Conservation (phyloP, 2,329 filamentous ascomycete genomes). For the Monosporascus ibericus region DNA sequence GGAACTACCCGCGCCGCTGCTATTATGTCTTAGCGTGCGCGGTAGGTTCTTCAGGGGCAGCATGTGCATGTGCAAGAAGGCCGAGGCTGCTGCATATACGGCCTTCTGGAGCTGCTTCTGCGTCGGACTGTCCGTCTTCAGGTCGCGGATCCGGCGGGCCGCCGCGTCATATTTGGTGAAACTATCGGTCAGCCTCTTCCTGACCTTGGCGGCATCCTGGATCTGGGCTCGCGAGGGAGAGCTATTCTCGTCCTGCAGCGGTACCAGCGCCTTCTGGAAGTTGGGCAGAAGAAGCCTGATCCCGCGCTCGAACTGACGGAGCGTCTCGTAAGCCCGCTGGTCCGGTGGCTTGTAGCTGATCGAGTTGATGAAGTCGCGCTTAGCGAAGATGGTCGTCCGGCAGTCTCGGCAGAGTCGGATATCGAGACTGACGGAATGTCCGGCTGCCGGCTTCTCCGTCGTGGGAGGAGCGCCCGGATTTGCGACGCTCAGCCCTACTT, state of each 20-base stretch:
- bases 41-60: slow-evolving; percentile 74
- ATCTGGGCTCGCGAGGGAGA: slow-evolving; percentile 60
- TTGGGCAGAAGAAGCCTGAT: slow-evolving; percentile 75
- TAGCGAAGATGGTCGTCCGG: slow-evolving; percentile 54
- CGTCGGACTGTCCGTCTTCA: slow-evolving; percentile 65
- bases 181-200: slow-evolving; percentile 82
- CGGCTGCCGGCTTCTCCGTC: slow-evolving; percentile 35
- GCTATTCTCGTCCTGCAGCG: slow-evolving; percentile 54
- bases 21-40: slow-evolving; percentile 51
- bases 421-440: slow-evolving; percentile 57
- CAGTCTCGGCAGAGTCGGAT: slow-evolving; percentile 92
- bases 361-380: slow-evolving; percentile 71
- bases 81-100: slow-evolving; percentile 74
- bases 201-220: slow-evolving; percentile 78
- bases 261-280: slow-evolving; percentile 71
- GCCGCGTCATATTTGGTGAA: slow-evolving; percentile 84
- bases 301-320: slow-evolving; percentile 81
- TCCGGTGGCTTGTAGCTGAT: slow-evolving; percentile 63
- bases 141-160: slow-evolving; percentile 72
- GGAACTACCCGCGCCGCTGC: slow-evolving; percentile 28
- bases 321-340: slow-evolving; percentile 74
- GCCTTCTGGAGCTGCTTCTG: slow-evolving; percentile 73
- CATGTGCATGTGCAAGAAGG: slow-evolving; percentile 86
- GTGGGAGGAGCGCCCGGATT: slow-evolving; percentile 34
- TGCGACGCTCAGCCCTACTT: slow-evolving; percentile 74